Evolutionary conservation across 1,139 yeast genomes (phyloP), one percentile per base, ranked within the genome.

Genomic region (Magnusiomyces ingens): DNA sequence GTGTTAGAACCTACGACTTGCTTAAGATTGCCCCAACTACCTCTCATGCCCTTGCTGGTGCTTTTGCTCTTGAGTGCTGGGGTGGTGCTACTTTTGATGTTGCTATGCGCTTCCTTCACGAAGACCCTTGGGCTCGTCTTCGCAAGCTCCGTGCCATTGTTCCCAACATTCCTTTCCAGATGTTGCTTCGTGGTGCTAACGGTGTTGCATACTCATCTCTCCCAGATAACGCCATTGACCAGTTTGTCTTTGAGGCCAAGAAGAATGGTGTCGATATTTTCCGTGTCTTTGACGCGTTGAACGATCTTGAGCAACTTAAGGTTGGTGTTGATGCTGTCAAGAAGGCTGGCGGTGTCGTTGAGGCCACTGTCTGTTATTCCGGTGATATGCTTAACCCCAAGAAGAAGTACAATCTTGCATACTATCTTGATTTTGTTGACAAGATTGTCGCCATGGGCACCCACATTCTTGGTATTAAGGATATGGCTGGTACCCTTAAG

Each of bases 51-150:
- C 74, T 90, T 64, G 74, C 85, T 59, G 94, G 95, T 56, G 95
- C 96, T 1, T 94, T 89, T 71, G 94, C 99, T 15, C 77, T 93
- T 54, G 99, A 93, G 75, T 93, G 98, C 76, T 93, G 99, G 99
- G 99, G 99, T 74, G 99, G 99, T 73, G 99, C 99, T 55, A 93
- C 99, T 37, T 93, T 93, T 67, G 99, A 93, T 69, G 99, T 93
- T 54, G 87, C 96, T 57, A 91, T 93, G 98, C 82, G 99, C 73
- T 94, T 94, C 78, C 79, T 93, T 66, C 91, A 91, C 71, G 99
- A 93, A 77, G 97, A 91, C 70, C 99, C 99, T 62, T 93, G 99
- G 99, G 95, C 81, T 57, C 83, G 99, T 73, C 80, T 93, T 69
- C 83, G 96, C 72, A 79, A 82, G 71, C 77, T 93, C 70, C 82